phyloP scores from a whole-genome alignment of 306 rosid genomes.

The Cajanus cajan region DNA sequence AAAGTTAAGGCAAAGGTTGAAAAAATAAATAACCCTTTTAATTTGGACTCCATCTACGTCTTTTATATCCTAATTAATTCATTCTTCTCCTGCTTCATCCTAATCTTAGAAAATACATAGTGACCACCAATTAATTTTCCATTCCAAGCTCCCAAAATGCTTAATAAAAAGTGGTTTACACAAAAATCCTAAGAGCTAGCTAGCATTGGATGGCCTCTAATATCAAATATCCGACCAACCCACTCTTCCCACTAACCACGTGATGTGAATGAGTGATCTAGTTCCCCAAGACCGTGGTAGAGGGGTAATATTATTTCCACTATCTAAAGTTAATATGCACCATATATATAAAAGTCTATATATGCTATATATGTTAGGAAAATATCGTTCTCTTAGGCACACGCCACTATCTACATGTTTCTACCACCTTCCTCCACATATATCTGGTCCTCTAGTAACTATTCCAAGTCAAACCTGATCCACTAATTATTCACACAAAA shows the following conservation, averaged over 20 bases:
- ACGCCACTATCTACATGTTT: constrained; percentile 25
- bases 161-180: neutral
- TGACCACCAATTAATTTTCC: neutral
- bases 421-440: constrained; percentile 9
- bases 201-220: constrained; percentile 33
- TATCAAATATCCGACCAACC: constrained; percentile 34
- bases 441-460: constrained; percentile 5
- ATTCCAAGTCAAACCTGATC: constrained; percentile 26
- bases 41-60: constrained; percentile 20
- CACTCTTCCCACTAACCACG: constrained; percentile 42
- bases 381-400: neutral
- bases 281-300: neutral
- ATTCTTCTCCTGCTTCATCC: neutral
- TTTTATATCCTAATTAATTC: neutral
- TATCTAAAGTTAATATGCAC: neutral
- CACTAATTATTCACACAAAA: neutral
- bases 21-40: neutral
- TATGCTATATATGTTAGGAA: neutral
- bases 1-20: constrained; percentile 44
- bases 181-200: constrained; percentile 5
- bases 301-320: neutral
- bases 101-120: neutral
- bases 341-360: neutral
- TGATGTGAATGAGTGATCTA: constrained; percentile 38
- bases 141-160: neutral